phyloP scores from a whole-genome alignment of 1,284 basidiomycete species.

The Phlebopus sp. region DNA sequence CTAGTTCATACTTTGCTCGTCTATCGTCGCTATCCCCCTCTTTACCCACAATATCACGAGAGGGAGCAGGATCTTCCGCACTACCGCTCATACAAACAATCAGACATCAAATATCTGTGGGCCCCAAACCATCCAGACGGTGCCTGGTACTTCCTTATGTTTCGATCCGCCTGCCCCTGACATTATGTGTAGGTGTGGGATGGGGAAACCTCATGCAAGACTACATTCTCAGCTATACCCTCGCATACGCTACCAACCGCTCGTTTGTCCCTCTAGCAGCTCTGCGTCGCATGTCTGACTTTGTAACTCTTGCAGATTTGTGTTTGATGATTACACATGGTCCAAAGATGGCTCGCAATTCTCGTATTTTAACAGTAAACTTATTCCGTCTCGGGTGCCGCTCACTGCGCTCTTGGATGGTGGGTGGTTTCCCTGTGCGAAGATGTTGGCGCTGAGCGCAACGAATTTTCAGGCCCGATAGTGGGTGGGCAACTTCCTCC shows the following conservation, averaged over 20 bases:
- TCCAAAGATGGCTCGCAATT: constrained; percentile 25
- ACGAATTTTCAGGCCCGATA: constrained; percentile 31
- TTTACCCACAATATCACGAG: constrained; percentile 15
- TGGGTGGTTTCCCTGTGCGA: background rate
- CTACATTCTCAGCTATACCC: constrained; percentile 25
- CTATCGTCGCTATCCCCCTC: constrained; percentile 23
- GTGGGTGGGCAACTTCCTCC: constrained; percentile 34
- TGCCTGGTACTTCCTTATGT: constrained; percentile 1
- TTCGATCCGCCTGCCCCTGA: background rate
- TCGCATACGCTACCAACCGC: constrained; percentile 25
- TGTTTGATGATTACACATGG: constrained; percentile 39
- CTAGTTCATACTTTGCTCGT: constrained; percentile 16
- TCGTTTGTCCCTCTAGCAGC: constrained; percentile 12
- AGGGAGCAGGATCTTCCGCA: constrained; percentile 19
- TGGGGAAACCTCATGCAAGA: constrained; percentile 37
- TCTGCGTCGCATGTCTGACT: background rate
- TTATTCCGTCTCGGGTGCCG: constrained; percentile 37
- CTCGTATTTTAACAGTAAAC: constrained; percentile 28
- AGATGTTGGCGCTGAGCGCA: background rate
- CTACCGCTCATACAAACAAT: constrained; percentile 19
- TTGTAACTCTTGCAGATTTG: constrained; percentile 18
- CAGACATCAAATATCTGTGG: constrained; percentile 28
- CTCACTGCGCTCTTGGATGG: constrained; percentile 25
- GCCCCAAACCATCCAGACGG: constrained; percentile 26
- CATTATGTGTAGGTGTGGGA: constrained; percentile 27